Base-by-base conservation (phyloP, 345 rosid species). In the Populus pruinosa region DNA sequence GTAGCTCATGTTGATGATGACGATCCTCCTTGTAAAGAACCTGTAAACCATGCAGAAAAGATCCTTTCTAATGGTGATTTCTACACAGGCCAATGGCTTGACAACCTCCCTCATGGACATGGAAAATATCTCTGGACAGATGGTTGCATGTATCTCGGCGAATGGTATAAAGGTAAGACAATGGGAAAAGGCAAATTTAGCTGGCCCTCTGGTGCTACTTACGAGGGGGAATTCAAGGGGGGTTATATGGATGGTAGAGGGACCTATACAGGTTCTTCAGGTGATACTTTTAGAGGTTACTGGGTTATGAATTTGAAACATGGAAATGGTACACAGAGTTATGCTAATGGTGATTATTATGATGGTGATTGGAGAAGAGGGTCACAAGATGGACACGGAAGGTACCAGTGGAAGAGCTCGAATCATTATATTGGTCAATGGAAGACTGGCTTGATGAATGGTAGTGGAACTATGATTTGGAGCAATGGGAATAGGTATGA, bases 251-350 rank as follows among this genome's bases (percentile, higher is more conserved):
- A 96, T 81, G 99, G 99, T 5, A 88, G 88, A 49, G 99, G 99
- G 72, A 92, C 98, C 43, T 96, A 90, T 44, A 90, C 91, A 0
- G 94, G 92, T 17, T 85, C 90, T 2, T 75, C 86, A 11, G 98
- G 98, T 7, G 91, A 88, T 65, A 86, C 90, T 1, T 96, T 92
- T 50, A 87, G 78, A 79, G 99, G 99, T 38, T 76, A 77, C 38
- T 96, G 99, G 99, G 90, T 90, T 27, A 92, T 93, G 97, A 92
- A 96, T 83, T 80, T 93, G n/a, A 88, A 89, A 79, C 96, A 93
- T 63, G 98, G 99, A 0, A 88, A 87, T 41, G 99, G 99, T 5
- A 87, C 85, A 7, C 85, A 89, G 33, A 86, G 83, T 79, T 96
- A 89, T 75, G 85, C 86, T 67, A 93, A 85, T 72, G 97, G 99